Evolutionary conservation across 2,329 filamentous ascomycete species (phyloP).

Genomic region (Colletotrichum viniferum): DNA sequence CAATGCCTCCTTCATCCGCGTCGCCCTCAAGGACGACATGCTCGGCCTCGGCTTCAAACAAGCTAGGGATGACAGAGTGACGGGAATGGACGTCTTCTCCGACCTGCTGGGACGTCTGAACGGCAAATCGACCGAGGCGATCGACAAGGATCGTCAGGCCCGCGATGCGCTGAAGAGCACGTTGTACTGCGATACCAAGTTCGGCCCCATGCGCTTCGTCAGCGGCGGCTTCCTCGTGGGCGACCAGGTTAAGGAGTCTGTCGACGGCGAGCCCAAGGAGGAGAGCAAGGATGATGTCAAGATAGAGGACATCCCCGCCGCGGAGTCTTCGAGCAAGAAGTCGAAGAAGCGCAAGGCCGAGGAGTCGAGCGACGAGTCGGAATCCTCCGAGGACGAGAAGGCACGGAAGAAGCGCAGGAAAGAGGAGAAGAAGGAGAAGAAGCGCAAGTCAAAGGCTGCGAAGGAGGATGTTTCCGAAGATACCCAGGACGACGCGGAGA

Average conservation of each 20-base stretch:
- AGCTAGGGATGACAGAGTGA: constrained; percentile 76
- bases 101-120: constrained; percentile 88
- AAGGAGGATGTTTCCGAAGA: constrained; percentile 28
- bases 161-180: constrained; percentile 74
- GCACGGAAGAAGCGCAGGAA: constrained; percentile 41
- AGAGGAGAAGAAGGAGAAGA: constrained; percentile 46
- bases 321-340: constrained; percentile 43
- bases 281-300: constrained; percentile 27
- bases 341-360: constrained; percentile 55
- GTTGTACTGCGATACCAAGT: constrained; percentile 75
- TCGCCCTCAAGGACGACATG: constrained; percentile 87
- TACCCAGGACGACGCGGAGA: constrained; percentile 26
- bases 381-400: constrained; percentile 33
- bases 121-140: constrained; percentile 77
- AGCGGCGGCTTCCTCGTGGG: constrained; percentile 75
- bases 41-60: constrained; percentile 85
- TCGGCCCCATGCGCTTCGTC: constrained; percentile 85
- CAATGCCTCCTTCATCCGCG: constrained; percentile 84
- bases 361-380: constrained; percentile 32
- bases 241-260: constrained; percentile 56
- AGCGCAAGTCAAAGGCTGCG: constrained; percentile 39
- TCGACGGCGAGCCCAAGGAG: constrained; percentile 32
- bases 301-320: constrained; percentile 25
- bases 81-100: constrained; percentile 86
- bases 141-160: constrained; percentile 72